phyloP scores from a whole-genome alignment of 129 eudicot species.

The Mikania micrantha region DNA sequence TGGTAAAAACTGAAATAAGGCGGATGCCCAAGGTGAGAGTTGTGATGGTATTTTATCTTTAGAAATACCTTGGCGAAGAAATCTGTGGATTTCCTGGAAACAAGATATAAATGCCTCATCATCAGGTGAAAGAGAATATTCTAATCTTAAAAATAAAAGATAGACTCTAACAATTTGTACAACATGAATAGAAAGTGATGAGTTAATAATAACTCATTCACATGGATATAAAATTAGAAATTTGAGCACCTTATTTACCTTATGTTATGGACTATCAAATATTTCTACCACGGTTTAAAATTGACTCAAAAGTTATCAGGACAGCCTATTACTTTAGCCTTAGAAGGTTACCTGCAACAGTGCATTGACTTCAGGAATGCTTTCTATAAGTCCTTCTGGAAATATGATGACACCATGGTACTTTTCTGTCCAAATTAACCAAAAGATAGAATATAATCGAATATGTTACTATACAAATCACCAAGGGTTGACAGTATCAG shows the following conservation, averaged over 20 bases:
- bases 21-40: constrained; percentile 99
- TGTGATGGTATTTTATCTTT: constrained; percentile 76
- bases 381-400: constrained; percentile 98
- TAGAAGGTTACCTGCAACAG: constrained; percentile 56
- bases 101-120: constrained; percentile 2
- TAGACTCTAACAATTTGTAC: background rate
- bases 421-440: constrained; percentile 45
- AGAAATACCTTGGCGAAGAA: constrained; percentile 65
- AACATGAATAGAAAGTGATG: background rate
- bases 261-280: background rate
- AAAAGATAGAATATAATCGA: background rate
- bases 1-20: constrained; percentile 84
- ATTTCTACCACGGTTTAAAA: background rate
- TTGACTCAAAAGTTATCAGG: background rate
- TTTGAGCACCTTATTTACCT: background rate
- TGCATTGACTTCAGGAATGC: constrained; percentile 94
- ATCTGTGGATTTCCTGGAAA: constrained; percentile 76
- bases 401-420: constrained; percentile 87
- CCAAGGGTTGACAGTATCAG: background rate
- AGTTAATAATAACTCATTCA: background rate
- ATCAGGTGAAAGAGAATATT: background rate
- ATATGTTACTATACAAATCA: background rate
- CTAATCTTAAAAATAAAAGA: background rate
- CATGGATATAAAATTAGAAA: background rate
- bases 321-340: background rate